phyloP scores from a whole-genome alignment of 2,329 filamentous ascomycete species.

The Atkinsonella texensis region DNA sequence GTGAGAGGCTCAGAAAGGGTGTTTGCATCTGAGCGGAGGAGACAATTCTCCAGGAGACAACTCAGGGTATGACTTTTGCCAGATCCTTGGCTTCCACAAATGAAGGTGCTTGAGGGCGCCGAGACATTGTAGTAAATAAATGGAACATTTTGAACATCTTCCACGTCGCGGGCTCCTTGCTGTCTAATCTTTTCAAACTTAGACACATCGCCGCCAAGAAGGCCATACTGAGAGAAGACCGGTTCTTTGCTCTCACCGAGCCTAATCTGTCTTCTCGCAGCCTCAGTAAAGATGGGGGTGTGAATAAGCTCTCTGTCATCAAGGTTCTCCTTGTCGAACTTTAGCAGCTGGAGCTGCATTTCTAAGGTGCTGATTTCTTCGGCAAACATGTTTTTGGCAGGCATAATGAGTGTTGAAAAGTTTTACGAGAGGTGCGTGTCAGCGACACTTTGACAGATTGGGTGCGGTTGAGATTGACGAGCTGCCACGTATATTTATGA shows the following conservation, averaged over 20 bases:
- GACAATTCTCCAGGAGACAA: conserved; percentile 44
- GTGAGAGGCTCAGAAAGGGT: conserved; percentile 39
- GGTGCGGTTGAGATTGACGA: no score
- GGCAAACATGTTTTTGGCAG: neutral
- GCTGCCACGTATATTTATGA: no score
- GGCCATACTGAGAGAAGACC: conserved; percentile 10
- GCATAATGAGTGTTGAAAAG: no score
- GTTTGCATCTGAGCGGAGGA: conserved; percentile 33
- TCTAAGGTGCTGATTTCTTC: neutral
- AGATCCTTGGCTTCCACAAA: conserved; percentile 52
- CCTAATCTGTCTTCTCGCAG: conserved; percentile 4
- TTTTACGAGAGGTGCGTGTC: no score
- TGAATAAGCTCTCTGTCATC: conserved; percentile 7
- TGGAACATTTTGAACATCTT: conserved; percentile 8
- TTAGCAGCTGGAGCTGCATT: conserved; percentile 1
- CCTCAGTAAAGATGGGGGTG: conserved; percentile 11
- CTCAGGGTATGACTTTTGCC: conserved; percentile 52
- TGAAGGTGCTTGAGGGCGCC: conserved; percentile 45
- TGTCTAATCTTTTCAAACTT: neutral
- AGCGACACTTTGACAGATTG: no score
- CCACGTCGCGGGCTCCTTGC: no score
- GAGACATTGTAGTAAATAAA: conserved; percentile 34
- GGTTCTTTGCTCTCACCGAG: neutral
- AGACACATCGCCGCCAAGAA: conserved; percentile 8
- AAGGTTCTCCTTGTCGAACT: neutral